Evolutionary conservation across 1,284 basidiomycete genomes (phyloP), one percentile per base, ranked within the genome.

Genomic region (Austroboletus niveus): DNA sequence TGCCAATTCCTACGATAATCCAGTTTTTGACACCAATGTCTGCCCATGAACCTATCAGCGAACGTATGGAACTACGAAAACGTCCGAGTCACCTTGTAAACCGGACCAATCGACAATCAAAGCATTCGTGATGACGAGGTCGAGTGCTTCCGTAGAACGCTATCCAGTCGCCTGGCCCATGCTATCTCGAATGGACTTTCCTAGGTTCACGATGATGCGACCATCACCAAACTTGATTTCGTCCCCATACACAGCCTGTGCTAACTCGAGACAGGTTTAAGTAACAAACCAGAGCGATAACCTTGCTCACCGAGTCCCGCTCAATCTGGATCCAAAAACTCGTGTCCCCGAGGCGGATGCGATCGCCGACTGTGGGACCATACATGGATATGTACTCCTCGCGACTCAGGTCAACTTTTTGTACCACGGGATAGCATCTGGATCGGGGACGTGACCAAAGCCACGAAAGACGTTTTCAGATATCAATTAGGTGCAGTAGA

Each of bases 181-280:
- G 9, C 94, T 94, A 64, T 98, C 95, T n/a, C 94, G 86, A 47
- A 97, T 87, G 0, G 87, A 84, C 72, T 98, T 98, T 12, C 92
- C 90, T 90, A 56, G 8, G 8, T 17, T 14, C 15, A 27, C 49
- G 24, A 38, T 47, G 20, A 30, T 36, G 36, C 0, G 2, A 42
- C 92, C 95, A 63, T 95, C 96, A 12, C 96, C 96, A 64, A 99
- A 99, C 71, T 98, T 99, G 74, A 91, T 87, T 73, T 99, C 96
- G 60, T 99, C 17, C 1, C 17, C 17, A 17, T 94, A 94, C 2
- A 80, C 73, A 4, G 91, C 87, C 82, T 90, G 54, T 1, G 10
- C 14, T 22, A 20, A 15, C 46, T 45, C 35, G 9, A 32, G 43
- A 17, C 1, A 17, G 17, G 17, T 17, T 17, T 17, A 17, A 17